phyloP scores from a whole-genome alignment of 1,139 yeast genomes.

The Magnusiomyces ingens region DNA sequence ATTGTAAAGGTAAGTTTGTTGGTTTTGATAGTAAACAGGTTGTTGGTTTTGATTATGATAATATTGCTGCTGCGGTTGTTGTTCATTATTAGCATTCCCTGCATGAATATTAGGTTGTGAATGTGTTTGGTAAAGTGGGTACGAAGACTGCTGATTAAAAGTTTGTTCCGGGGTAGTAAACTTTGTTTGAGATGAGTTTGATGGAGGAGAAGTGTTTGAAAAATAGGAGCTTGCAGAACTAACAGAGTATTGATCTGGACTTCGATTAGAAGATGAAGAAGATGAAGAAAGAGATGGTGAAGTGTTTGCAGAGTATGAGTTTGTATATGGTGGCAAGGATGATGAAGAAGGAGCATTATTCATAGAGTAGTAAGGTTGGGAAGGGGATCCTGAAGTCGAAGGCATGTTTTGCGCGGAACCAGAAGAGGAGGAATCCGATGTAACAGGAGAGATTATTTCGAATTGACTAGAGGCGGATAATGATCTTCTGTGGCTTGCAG shows the following conservation, averaged over 20 bases:
- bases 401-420: not conserved
- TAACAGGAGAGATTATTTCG: not conserved
- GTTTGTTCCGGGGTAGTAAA: too few relatives aligned
- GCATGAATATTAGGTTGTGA: too few relatives aligned
- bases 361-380: not conserved
- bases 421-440: not conserved
- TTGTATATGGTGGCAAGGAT: not conserved
- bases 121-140: too few relatives aligned
- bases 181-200: too few relatives aligned
- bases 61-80: not conserved
- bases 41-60: not conserved
- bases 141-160: too few relatives aligned
- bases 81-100: too few relatives aligned
- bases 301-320: not conserved
- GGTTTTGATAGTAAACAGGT: not conserved
- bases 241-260: not conserved
- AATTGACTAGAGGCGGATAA: not conserved
- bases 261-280: not conserved
- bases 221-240: not conserved
- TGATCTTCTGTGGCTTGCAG: not conserved
- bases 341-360: not conserved
- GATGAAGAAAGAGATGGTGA: not conserved
- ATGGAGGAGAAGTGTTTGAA: too few relatives aligned
- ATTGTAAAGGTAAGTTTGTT: not conserved
- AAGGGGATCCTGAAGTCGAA: not conserved